A percentile compares a stretch with the other conserved stretches of the same genome.
phyloP scores from a whole-genome alignment of 2,329 filamentous ascomycete species.

The Ilyonectria destructans region DNA sequence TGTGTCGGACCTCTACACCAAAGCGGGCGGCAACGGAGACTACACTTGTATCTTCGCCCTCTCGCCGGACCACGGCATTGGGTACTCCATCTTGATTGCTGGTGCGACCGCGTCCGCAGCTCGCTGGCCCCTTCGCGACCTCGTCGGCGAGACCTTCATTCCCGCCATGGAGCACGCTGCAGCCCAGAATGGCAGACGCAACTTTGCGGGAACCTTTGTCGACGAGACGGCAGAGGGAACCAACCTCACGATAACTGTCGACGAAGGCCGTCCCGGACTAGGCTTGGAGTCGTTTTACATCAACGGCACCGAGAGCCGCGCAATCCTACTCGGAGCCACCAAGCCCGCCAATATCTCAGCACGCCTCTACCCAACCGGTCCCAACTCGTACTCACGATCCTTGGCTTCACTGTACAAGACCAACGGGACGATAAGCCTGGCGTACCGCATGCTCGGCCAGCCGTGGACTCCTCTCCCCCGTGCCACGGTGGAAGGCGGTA shows the following conservation, averaged over 20 bases:
- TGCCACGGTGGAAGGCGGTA: conserved; percentile 30
- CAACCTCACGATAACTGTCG: conserved; percentile 40
- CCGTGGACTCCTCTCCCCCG: conserved; percentile 11
- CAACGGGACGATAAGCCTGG: conserved; percentile 28
- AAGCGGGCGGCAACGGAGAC: conserved; percentile 47
- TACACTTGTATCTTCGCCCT: conserved; percentile 49
- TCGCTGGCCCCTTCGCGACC: conserved; percentile 36
- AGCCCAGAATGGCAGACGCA: conserved; percentile 37
- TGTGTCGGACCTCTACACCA: conserved; percentile 49
- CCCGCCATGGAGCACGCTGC: conserved; percentile 42
- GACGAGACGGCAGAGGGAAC: conserved; percentile 17
- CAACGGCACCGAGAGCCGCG: conserved; percentile 8
- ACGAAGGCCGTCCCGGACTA: conserved; percentile 33
- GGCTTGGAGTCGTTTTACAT: conserved; percentile 19
- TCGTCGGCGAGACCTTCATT: conserved; percentile 38
- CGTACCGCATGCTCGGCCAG: conserved; percentile 16
- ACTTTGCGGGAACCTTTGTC: conserved; percentile 39
- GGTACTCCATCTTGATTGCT: conserved; percentile 50
- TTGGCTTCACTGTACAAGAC: conserved; percentile 27
- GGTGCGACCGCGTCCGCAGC: conserved; percentile 39
- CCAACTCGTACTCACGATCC: conserved; percentile 31
- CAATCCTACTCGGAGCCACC: neutral
- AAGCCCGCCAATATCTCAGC: neutral
- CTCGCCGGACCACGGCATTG: conserved; percentile 52
- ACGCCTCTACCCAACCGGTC: conserved; percentile 33